Conservation (phyloP, 176 grass and related monocot species). For the Lolium multiflorum region DNA sequence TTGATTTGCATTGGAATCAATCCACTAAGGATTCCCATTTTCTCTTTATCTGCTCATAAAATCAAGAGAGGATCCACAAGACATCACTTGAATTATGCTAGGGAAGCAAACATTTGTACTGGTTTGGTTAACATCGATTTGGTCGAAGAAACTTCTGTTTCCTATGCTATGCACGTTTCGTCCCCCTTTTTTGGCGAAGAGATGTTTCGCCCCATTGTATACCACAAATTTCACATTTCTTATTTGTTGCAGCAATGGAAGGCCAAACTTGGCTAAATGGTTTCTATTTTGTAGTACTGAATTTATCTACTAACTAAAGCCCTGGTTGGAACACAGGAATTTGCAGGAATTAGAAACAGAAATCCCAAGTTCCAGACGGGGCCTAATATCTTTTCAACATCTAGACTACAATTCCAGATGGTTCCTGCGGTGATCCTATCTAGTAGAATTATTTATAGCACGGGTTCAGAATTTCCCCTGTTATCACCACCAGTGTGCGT, state of each 20-base stretch:
- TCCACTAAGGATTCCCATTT: not conserved
- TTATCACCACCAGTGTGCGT: not conserved
- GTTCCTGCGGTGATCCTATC: not conserved
- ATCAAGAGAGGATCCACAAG: not conserved
- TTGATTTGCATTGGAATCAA: not conserved
- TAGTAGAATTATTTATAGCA: not conserved
- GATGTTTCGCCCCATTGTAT: not conserved
- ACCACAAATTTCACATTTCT: not conserved
- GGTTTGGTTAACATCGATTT: not conserved
- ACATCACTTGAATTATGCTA: not conserved
- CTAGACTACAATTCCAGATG: not conserved
- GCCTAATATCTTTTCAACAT: not conserved
- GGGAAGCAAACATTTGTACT: not conserved
- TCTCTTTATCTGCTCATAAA: not conserved
- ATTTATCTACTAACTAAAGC: not conserved
- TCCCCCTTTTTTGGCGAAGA: not conserved
- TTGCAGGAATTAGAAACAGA: not conserved
- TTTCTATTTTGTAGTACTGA: not conserved
- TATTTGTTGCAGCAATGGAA: constrained; percentile 12
- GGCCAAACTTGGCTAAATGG: not conserved
- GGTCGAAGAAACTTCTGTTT: not conserved
- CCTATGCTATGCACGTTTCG: not conserved
- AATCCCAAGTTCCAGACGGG: not conserved
- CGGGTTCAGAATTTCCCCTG: not conserved
- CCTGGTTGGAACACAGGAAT: not conserved